A percentile compares a stretch with the other conserved stretches of the same genome.
phyloP scores from a whole-genome alignment of 73 alveolate species.

The Paramecium bursaria region DNA sequence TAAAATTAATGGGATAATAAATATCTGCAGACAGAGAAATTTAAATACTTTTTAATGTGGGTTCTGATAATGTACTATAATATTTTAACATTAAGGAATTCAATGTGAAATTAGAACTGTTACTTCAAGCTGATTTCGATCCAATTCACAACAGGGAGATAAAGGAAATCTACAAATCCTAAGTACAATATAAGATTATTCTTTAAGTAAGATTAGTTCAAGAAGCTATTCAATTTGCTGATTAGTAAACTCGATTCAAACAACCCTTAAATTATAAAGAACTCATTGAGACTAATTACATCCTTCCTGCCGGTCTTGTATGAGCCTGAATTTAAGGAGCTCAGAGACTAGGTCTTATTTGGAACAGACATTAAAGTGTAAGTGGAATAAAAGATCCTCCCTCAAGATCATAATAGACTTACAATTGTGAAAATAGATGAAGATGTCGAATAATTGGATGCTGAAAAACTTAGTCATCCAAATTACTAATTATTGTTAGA shows the following conservation, averaged over 20 bases:
- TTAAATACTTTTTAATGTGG: conserved; percentile 16
- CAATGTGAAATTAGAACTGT: conserved; percentile 13
- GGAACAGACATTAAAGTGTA: neutral
- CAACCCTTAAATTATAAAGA: neutral
- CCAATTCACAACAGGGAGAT: conserved; percentile 1
- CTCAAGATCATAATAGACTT: conserved; percentile 32
- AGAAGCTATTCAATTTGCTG: neutral
- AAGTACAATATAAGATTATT: conserved; percentile 5
- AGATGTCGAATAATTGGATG: conserved; percentile 21
- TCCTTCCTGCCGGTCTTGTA: conserved; percentile 18
- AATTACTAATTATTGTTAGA: neutral
- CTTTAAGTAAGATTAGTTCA: conserved; percentile 4
- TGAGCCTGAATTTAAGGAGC: neutral
- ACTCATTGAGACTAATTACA: conserved; percentile 1
- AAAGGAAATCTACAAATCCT: neutral
- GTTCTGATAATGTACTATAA: conserved; percentile 12
- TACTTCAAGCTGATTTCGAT: neutral
- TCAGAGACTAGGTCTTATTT: neutral
- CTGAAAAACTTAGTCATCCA: conserved; percentile 10
- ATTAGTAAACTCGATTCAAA: neutral
- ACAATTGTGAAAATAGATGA: conserved; percentile 54
- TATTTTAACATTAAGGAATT: conserved; percentile 25
- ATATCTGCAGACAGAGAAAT: too few species aligned
- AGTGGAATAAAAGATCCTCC: too few species aligned
- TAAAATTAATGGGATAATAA: too few species aligned